Base-by-base conservation (phyloP, 2,329 filamentous ascomycete species). In the Ophiocordyceps sinensis region DNA sequence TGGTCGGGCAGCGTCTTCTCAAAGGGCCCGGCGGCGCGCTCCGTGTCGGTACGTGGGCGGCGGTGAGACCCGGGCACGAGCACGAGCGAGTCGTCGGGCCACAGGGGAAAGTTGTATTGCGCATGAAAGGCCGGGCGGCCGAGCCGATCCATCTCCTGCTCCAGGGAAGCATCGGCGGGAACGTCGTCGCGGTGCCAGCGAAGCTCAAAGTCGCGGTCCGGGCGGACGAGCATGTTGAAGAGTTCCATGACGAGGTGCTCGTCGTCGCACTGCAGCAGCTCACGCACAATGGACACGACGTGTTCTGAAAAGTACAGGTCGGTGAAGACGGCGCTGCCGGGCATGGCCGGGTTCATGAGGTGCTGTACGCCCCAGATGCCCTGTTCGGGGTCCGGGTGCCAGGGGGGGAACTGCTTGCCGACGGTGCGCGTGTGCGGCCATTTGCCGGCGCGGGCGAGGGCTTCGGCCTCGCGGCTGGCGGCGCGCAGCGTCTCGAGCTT, bases 351-450 rank as follows among this genome's bases (percentile, higher is more conserved):
- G 58, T 88, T 80, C 52, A 94, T 68, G 5, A 94, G 71, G 59
- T 88, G 83, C 66, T 94, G 86, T 3, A 93, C 81, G 47, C 85
- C 86, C 87, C 86, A 94, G 59, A 94, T 93, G 17, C 85, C 85
- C 40, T 69, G 59, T 3, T 65, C 60, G 1, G 69, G 64, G 39
- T 68, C 66, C n/a, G 67, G 67, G 5, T 73, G 66, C 86, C 86
- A 94, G 0, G 87, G 87, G 1, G 86, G 87, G 63, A 94, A 94
- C 61, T 94, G 86, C 61, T 93, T 93, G 41, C 84, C 84, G 3
- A 91, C 74, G 1, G 84, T 89, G 48, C 86, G 82, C 53, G 93
- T 78, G 61, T 82, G 73, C 3, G 84, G 84, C 86, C 86, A 94
- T 46, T 69, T 54, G 31, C 85, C 85, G n/a, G 65, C 51, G 47